These are phyloP conservation scores for Gracilaria vermiculophylla DNA, from an alignment of 23 red algal genomes.

Conservation along the genomic window DNA sequence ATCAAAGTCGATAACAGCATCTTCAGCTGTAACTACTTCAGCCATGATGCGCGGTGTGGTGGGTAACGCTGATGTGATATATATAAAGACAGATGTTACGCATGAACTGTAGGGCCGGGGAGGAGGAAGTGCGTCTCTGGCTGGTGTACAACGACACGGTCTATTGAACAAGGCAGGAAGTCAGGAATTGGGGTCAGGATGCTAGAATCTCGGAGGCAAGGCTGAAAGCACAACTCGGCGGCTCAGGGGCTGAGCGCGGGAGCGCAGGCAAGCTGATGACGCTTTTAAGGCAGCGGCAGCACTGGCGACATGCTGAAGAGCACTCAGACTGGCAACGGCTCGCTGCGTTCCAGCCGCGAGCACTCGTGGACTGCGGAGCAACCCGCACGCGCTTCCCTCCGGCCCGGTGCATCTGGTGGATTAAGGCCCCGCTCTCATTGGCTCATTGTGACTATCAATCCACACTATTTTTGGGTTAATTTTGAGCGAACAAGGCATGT, in stretches of 20 bases:
- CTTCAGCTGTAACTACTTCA: neutral
- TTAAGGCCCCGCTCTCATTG: neutral
- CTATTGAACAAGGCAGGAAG: neutral
- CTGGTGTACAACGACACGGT: neutral
- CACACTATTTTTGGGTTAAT: neutral
- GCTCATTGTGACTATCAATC: neutral
- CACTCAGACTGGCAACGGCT: neutral
- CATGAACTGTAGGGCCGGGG: too few relatives aligned
- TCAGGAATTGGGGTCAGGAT: neutral
- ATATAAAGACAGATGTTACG: too few relatives aligned
- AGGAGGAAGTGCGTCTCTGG: too few relatives aligned
- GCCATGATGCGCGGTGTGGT: neutral
- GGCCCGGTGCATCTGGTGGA: neutral
- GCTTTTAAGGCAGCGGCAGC: neutral
- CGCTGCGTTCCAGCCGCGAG: constrained; percentile 5
- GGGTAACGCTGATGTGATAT: too few relatives aligned
- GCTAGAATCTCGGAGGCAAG: neutral
- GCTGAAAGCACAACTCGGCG: neutral
- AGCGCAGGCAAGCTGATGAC: neutral
- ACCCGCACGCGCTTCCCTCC: neutral
- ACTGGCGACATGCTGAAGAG: neutral
- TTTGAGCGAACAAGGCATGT: neutral
- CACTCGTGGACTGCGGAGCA: neutral
- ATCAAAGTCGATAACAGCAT: constrained; percentile 23
- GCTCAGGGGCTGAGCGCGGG: neutral